Base-by-base conservation (phyloP, 441 rosid genomes). In the Adansonia rubrostipa region DNA sequence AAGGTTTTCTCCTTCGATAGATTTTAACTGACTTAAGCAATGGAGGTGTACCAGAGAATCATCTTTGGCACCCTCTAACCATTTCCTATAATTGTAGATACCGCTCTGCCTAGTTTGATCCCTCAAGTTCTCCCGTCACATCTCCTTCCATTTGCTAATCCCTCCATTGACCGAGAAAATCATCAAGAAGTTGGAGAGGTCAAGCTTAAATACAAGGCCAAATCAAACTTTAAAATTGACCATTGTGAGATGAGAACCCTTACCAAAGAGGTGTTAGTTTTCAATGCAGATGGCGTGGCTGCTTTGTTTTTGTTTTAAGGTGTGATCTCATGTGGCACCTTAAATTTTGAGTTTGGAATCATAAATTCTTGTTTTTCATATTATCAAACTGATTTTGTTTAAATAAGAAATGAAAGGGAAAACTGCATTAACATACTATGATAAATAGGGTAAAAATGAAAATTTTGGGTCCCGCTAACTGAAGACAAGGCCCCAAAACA, bases 321-420 rank as follows among this genome's bases (percentile, higher is more conserved):
- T 36, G 69, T 40, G n/a, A 64, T 64, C 22, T 9, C 19, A 14
- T 36, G 68, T 15, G 19, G 69, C 69, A 64, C 45, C 48, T 64
- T 64, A 36, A 64, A n/a, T 14, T 64, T 17, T 56, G 22, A 42
- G 71, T 66, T 66, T 44, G 51, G 50, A 42, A 42, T 66, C 71
- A 66, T 66, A 40, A 42, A 66, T 42, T 14, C 7, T n/a, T 66
- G 71, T 17, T 66, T 19, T 66, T 40, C 51, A n/a, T 20, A 69
- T 33, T 19, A 22, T 13, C 58, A 69, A 47, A 69, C 53, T 48
- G 71, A 51, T 14, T 44, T 50, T 42, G 36, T 24, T 17, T 54
- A 50, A 50, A 22, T 50, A 70, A 50, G 74, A 70, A 70, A 22
- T 7, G 74, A 14, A 48, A 50, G 24, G 58, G 14, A 24, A 50